Evolutionary conservation across 1,284 basidiomycete species (phyloP).

Genomic region (Mycena sp.): DNA sequence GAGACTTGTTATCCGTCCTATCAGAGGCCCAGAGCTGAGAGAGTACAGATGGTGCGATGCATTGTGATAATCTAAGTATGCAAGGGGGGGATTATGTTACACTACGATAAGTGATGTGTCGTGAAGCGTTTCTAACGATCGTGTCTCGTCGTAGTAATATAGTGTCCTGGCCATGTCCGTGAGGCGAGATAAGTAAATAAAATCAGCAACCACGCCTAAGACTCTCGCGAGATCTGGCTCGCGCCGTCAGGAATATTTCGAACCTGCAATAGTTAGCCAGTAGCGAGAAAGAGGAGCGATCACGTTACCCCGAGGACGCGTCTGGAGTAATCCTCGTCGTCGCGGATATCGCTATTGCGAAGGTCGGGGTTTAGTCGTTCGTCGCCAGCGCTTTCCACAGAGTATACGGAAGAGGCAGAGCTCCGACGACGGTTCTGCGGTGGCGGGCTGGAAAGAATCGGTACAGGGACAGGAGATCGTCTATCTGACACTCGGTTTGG

Average conservation of each 20-base stretch:
- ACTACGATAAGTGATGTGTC: neutral
- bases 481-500: conserved; percentile 40
- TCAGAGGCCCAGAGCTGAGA: too few relatives aligned
- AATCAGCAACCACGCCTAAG: conserved; percentile 16
- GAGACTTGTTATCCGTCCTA: neutral
- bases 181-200: neutral
- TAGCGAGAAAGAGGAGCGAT: neutral
- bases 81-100: too few relatives aligned
- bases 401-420: conserved; percentile 43
- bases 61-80: too few relatives aligned
- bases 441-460: conserved; percentile 9
- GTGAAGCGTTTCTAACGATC: conserved; percentile 11
- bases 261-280: conserved; percentile 45
- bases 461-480: conserved; percentile 6
- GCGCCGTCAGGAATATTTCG: conserved; percentile 56
- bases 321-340: conserved; percentile 67
- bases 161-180: neutral
- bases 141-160: conserved; percentile 17
- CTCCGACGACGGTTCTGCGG: conserved; percentile 28
- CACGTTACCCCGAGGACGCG: conserved; percentile 60
- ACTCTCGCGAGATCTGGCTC: conserved; percentile 50
- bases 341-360: conserved; percentile 51
- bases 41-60: too few relatives aligned
- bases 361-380: conserved; percentile 56
- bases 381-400: conserved; percentile 48